A percentile compares a stretch with the other conserved stretches of the same genome.
Evolutionary conservation across 257 asterid species (phyloP).

Genomic region (Solanum ossicruentum): DNA sequence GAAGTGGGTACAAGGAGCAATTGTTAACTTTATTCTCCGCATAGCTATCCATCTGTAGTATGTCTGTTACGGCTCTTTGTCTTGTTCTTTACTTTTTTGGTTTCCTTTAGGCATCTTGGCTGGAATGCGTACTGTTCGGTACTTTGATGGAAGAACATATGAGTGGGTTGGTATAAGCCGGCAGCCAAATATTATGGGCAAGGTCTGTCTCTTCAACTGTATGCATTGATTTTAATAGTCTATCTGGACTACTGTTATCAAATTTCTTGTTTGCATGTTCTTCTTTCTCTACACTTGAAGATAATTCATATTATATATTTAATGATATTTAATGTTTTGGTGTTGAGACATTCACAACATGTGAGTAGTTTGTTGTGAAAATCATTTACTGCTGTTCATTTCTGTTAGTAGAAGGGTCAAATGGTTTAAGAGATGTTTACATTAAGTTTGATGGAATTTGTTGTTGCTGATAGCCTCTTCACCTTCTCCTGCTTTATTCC

Average conservation of each 20-base stretch:
- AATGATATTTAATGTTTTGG: not conserved
- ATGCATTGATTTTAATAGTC: not conserved
- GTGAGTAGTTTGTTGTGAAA: not conserved
- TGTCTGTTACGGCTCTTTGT: not conserved
- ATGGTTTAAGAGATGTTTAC: not conserved
- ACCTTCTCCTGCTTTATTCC: not conserved
- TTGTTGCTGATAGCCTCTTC: not conserved
- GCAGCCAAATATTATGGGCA: slow-evolving; percentile 91
- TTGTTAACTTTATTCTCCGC: not conserved
- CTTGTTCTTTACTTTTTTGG: not conserved
- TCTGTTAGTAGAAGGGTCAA: not conserved
- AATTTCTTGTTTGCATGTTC: not conserved
- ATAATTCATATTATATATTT: not conserved
- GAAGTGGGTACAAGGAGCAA: not conserved
- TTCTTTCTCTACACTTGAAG: not conserved
- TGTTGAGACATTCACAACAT: not conserved
- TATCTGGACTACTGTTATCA: not conserved
- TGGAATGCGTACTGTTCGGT: slow-evolving; percentile 90
- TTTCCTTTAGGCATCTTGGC: slow-evolving; percentile 77
- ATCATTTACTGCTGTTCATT: not conserved
- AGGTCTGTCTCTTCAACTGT: slow-evolving; percentile 33
- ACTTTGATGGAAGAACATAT: slow-evolving; percentile 94
- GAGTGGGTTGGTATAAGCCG: slow-evolving; percentile 98
- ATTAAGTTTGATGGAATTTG: not conserved
- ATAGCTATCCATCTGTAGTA: not conserved